Evolutionary conservation across 2,329 filamentous ascomycete genomes (phyloP), one percentile per base, ranked within the genome.

Genomic region (Byssothecium circinans): DNA sequence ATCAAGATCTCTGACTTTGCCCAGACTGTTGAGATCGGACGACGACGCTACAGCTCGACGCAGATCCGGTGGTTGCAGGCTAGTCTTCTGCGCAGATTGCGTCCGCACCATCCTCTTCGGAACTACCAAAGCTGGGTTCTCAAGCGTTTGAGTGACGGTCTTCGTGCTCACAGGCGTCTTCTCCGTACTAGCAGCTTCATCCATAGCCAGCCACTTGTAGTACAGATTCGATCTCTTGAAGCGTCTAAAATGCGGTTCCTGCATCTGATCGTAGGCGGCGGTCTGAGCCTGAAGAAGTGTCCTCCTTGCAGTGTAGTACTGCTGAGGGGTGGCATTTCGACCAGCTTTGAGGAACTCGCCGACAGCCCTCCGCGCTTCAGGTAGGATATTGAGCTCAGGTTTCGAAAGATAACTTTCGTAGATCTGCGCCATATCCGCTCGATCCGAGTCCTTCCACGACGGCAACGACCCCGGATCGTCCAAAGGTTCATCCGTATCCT

Each of bases 161-260:
- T 52, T 67, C 1, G 60, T 62, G 30, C 56, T 64, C 3, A 64
- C 45, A 29, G 61, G 50, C 35, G 57, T 65, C 12, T 56, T 56
- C 6, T 69, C 61, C 11, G 67, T 49, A 47, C 68, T 64, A 5
- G 73, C 69, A 23, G 74, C 72, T 71, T 96, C 91, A 62, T 95
- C 89, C 11, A 92, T 88, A 7, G 92, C 90, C 1, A 99, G 78
- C 67, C 91, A 96, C 69, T 99, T 99, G 77, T 94, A 97, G 68
- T 91, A 99, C 0, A 99, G 73, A 64, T 97, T 94, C 0, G 94
- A 96, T 58, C 85, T 88, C 65, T 91, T 95, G 75, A 99, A 99
- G 17, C 82, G 83, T 15, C 87, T 84, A 54, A 94, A 94, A 64
- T 95, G 83, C 12, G 81, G 83, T 18, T 84, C 83, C 62, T 91